A percentile compares a stretch with the other conserved stretches of the same genome.
Evolutionary conservation across 2,329 filamentous ascomycete species (phyloP).

Genomic region (Lachnellula cervina): DNA sequence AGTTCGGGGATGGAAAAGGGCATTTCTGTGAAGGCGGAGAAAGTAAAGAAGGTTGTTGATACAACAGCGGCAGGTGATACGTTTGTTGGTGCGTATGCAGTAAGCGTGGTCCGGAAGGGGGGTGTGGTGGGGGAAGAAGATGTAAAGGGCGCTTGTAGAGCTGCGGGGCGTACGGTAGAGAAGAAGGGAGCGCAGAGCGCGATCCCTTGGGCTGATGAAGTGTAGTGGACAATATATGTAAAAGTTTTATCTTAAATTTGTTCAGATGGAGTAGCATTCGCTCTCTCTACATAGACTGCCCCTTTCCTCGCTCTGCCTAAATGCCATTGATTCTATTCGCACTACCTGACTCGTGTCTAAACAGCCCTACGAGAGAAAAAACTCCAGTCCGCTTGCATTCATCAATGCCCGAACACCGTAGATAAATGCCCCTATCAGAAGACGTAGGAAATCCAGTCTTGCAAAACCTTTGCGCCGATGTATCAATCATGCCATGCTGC

Average conservation of each 20-base stretch:
- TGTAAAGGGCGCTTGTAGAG: conserved; percentile 55
- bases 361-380: neutral
- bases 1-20: conserved; percentile 37
- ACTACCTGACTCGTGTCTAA: neutral
- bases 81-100: conserved; percentile 83
- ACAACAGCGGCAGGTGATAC: conserved; percentile 94
- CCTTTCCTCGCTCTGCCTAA: neutral
- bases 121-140: conserved; percentile 39
- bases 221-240: conserved; percentile 22
- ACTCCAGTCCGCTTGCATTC: neutral
- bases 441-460: no score
- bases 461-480: neutral
- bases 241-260: neutral
- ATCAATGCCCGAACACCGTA: conserved; percentile 14
- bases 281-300: no score
- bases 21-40: conserved; percentile 58
- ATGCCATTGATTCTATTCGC: neutral
- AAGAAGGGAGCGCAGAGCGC: conserved; percentile 59
- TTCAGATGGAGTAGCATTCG: no score
- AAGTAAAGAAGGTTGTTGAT: conserved; percentile 72
- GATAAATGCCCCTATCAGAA: conserved; percentile 15
- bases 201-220: conserved; percentile 60
- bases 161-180: conserved; percentile 62
- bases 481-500: neutral
- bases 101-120: conserved; percentile 54